Base-by-base conservation (phyloP, 306 rosid species). In the Medicago lupulina region DNA sequence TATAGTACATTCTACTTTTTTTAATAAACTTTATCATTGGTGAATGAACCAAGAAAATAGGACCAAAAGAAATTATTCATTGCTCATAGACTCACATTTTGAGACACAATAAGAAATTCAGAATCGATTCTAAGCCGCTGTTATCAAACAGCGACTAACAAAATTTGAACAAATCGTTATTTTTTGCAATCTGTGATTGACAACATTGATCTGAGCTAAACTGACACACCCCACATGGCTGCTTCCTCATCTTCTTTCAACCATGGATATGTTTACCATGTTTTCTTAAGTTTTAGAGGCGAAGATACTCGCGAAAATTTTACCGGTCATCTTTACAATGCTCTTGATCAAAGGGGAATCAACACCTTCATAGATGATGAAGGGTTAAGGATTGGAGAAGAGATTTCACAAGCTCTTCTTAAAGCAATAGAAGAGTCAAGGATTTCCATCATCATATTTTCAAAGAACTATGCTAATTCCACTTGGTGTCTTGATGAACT, bases 321-420 rank as follows among this genome's bases (percentile, higher is more conserved):
- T 18, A 34, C 83, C 10, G 78, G 78, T 0, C 58, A 79, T 47
- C 78, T 79, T 28, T 79, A 79, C 71, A 79, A 46, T 25, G 83
- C 83, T 15, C 74, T 79, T 43, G 74, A 79, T 54, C 83, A 79
- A 53, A 72, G 77, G 49, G 83, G 83, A 12, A 79, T 79, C 68
- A 79, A 79, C 62, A 79, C 83, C 23, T 79, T 79, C 75, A 79
- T 73, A 34, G 83, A 79, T 73, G 79, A 79, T 79, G 83, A 73
- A 15, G 79, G 34, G 12, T 23, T 79, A 4, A 73, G 79, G 17
- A 58, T 31, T 17, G 79, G 83, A 18, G 83, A 73, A 73, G 79
- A 79, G 21, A 79, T 79, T 31, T 65, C 83, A 79, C 83, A 57
- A 17, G 16, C 79, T n/a, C 78, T 79, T 73, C 79, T 79, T 19